phyloP scores from a whole-genome alignment of 805 yeast genomes.

The Lipomyces spencermartinsiae region DNA sequence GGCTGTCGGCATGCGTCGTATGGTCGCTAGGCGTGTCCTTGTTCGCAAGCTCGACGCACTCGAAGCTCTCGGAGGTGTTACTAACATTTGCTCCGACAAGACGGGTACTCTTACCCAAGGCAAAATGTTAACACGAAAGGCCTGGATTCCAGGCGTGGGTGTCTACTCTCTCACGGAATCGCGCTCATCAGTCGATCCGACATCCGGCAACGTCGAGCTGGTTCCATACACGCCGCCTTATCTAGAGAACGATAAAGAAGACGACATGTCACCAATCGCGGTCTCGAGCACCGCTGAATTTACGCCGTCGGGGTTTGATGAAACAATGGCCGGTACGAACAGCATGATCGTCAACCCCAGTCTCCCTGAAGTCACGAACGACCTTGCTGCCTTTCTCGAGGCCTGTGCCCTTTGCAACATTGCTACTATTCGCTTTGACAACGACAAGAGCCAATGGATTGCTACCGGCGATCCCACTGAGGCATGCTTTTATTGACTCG shows the following conservation, averaged over 20 bases:
- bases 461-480: constrained; percentile 92
- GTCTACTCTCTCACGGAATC: constrained; percentile 60
- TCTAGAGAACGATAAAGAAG: constrained; percentile 39
- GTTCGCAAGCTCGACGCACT: constrained; percentile 78
- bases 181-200: constrained; percentile 69
- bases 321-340: not conserved
- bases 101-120: constrained; percentile 85
- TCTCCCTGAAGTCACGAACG: constrained; percentile 8
- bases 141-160: constrained; percentile 72
- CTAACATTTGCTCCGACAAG: constrained; percentile 81
- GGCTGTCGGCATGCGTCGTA: constrained; percentile 80
- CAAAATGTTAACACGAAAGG: constrained; percentile 73
- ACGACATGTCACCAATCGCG: constrained; percentile 32
- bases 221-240: not conserved
- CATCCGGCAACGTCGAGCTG: constrained; percentile 55
- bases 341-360: not conserved
- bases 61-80: constrained; percentile 79
- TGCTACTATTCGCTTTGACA: constrained; percentile 64
- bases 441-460: constrained; percentile 64
- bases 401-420: constrained; percentile 81
- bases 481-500: constrained; percentile 9
- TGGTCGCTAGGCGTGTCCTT: constrained; percentile 73
- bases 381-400: constrained; percentile 55
- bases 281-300: constrained; percentile 25
- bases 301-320: not conserved